Conservation (phyloP, 805 yeast genomes). For the Clavispora phyllophila region DNA sequence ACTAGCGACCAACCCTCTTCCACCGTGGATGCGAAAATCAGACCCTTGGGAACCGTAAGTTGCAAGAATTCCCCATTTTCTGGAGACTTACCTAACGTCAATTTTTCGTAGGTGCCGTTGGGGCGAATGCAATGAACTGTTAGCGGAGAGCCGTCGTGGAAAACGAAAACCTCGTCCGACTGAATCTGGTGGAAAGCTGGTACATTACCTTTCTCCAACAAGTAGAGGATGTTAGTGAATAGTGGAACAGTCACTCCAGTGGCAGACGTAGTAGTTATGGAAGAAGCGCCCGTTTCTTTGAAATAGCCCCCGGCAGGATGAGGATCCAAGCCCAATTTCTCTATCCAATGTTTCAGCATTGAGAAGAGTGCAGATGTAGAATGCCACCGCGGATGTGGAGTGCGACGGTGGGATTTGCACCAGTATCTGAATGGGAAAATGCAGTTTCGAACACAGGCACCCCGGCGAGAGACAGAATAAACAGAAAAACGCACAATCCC, state of each 20-base stretch:
- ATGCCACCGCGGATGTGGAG: too few species aligned
- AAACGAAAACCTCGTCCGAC: slow-evolving; percentile 23
- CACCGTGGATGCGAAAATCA: slow-evolving; percentile 19
- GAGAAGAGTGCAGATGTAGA: background rate
- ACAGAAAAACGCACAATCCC: too few species aligned
- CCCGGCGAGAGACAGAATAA: too few species aligned
- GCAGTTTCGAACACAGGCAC: too few species aligned
- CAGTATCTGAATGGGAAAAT: too few species aligned
- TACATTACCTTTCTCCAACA: slow-evolving; percentile 17
- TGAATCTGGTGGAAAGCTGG: slow-evolving; percentile 18
- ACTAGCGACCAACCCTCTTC: slow-evolving; percentile 18
- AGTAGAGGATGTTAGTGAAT: slow-evolving; percentile 18
- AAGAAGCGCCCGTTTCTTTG: slow-evolving; percentile 12
- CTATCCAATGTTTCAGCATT: slow-evolving; percentile 1
- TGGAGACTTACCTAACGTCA: slow-evolving; percentile 13
- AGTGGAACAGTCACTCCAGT: slow-evolving; percentile 18
- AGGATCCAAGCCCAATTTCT: background rate
- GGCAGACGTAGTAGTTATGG: slow-evolving; percentile 11
- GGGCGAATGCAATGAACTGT: slow-evolving; percentile 20
- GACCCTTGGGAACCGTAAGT: slow-evolving; percentile 18
- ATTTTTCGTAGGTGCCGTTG: slow-evolving; percentile 15
- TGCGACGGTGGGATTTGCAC: too few species aligned
- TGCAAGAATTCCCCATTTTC: slow-evolving; percentile 16
- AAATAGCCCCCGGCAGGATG: slow-evolving; percentile 24
- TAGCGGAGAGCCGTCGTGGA: slow-evolving; percentile 18